Evolutionary conservation across 2,329 filamentous ascomycete genomes (phyloP), one percentile per base, ranked within the genome.

Genomic region (Knufia petricola): DNA sequence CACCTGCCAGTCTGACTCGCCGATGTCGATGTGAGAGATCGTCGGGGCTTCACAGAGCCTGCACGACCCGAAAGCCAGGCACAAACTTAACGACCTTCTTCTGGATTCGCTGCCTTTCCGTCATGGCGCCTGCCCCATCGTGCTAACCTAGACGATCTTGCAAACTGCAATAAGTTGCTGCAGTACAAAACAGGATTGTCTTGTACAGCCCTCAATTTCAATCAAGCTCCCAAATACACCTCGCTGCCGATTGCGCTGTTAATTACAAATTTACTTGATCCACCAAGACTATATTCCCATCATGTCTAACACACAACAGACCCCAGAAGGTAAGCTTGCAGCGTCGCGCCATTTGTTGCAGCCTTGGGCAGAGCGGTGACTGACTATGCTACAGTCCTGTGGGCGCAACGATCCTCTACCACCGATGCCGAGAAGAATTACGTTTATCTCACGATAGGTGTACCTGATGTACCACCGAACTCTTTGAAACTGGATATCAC

Each of bases 361-460:
- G 31, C 31, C 48, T 45, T 44, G 21, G 40, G 10, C 32, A 38
- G 9, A 28, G 32, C 34, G 46, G 52, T 59, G 41, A 56, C 46
- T 42, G 50, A 48, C 45, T 45, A 26, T 37, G 36, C 55, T 51
- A 23, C 63, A 96, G 92, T 98, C 61, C 85, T 88, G 70, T 98
- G 92, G 92, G 90, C 92, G 58, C 92, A 98, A 76, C 89, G 92
- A 76, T 96, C 90, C 40, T 92, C 83, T 64, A 74, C 69, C 60
- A 74, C 75, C 59, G 89, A 95, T 48, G 67, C 85, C 49, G 77
- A 82, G 67, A 94, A 89, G 76, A 98, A 98, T 78, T 86, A 87
- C 73, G 74, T 98, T 76, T 94, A 88, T 75, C 78, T 98, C 59
- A 94, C 87, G 65, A 87, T 98, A 72, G 79, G 80, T 61, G 88